These are phyloP conservation scores for Mortierella sp. DNA, from an alignment of 371 early-diverging fungal species.

Conservation along the genomic window DNA sequence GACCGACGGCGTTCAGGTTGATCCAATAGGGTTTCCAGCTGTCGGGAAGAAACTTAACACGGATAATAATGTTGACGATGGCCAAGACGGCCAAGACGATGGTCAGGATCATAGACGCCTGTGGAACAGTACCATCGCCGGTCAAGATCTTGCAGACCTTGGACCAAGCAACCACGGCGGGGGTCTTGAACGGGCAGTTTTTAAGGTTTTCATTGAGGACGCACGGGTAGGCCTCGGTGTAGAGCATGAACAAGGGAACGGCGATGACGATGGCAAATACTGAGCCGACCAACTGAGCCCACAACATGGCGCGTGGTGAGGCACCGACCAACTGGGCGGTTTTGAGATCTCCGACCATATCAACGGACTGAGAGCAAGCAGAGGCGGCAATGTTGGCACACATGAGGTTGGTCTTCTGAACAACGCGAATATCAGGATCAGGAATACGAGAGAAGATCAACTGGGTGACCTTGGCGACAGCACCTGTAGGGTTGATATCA, in stretches of 20 bases:
- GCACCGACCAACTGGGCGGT: constrained; percentile 70
- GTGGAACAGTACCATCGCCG: constrained; percentile 46
- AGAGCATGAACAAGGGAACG: constrained; percentile 70
- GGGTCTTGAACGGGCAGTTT: constrained; percentile 63
- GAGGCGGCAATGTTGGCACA: constrained; percentile 72
- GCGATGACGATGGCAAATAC: constrained; percentile 67
- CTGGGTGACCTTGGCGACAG: constrained; percentile 73
- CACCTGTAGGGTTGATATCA: constrained; percentile 74
- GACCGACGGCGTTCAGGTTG: constrained; percentile 75
- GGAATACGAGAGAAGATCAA: constrained; percentile 71
- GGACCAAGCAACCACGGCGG: constrained; percentile 74
- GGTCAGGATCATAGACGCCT: constrained; percentile 26
- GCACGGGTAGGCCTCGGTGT: constrained; percentile 74
- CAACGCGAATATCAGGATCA: constrained; percentile 34
- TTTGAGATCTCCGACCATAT: constrained; percentile 77
- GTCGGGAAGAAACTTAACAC: constrained; percentile 63
- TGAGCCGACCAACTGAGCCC: constrained; percentile 71
- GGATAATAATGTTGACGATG: constrained; percentile 62
- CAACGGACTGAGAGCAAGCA: constrained; percentile 70
- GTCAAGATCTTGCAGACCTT: constrained; percentile 70
- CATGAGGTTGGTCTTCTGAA: constrained; percentile 68
- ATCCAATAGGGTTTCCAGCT: constrained; percentile 66
- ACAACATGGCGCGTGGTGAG: constrained; percentile 72
- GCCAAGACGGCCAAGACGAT: constrained; percentile 55
- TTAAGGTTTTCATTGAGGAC: constrained; percentile 44